Evolutionary conservation across 1,139 yeast species (phyloP), one percentile per base, ranked within the genome.

Genomic region (Kodamaea derodonti): DNA sequence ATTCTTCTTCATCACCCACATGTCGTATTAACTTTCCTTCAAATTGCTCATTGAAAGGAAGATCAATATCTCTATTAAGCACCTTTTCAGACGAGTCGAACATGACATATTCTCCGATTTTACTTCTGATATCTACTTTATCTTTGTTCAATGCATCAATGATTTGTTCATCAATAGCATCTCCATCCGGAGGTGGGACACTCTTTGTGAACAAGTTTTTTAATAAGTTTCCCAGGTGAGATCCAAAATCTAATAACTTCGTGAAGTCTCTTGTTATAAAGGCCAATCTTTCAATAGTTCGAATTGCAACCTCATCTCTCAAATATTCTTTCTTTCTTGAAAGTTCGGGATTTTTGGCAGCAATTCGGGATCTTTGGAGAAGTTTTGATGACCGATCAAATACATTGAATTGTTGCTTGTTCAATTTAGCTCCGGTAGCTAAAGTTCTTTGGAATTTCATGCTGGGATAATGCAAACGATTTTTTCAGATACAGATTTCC

Each of bases 251-350:
- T 38, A 86, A 59, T 20, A 82, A 72, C 22, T 65, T 62, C 13
- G 71, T 65, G 47, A 85, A 79, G 20, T 74, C 72, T 36, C 92
- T 65, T 27, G 84, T 80, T 32, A 86, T 74, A 52, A 84, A 84
- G 3, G 88, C 80, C 33, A 86, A 58, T 40, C 95, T 66, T 48
- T 85, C 95, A 20, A 84, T 75, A 20, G 90, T 80, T 38, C 86
- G 75, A 16, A 65, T 51, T 1, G 94, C 90, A 11, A 84, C 77
- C 52, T 84, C 95, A 50, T 83, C 82, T 33, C 87, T 67, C 25
- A 86, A 59, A 51, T 85, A 86, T 43, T 86, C 95, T n/a, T 75
- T 84, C 45, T 74, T 67, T 18, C 78, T 60, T 14, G 85, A 75
- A 28, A 56, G 52, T 10, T 62, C 65, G 1, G 70, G 65, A 37